A percentile compares a stretch with the other conserved stretches of the same genome.
phyloP scores from a whole-genome alignment of 176 grass and related monocot genomes.

The Oryza officinalis region DNA sequence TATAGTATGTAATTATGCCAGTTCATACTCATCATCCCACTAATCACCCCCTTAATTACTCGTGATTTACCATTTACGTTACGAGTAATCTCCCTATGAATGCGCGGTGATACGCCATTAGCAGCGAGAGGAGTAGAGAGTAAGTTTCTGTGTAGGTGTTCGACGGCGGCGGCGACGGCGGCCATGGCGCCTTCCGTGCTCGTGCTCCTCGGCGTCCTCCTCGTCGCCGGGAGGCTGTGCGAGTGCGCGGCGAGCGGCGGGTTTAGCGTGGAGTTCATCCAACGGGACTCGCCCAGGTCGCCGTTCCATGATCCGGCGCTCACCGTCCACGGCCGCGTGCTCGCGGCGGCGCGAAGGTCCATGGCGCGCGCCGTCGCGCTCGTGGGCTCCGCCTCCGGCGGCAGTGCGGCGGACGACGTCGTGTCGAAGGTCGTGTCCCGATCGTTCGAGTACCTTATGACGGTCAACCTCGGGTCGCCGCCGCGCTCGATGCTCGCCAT shows the following conservation, averaged over 20 bases:
- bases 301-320: constrained; percentile 49
- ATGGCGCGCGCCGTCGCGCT: constrained; percentile 19
- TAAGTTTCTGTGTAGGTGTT: background rate
- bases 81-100: background rate
- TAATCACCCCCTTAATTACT: background rate
- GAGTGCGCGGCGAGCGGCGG: background rate
- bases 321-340: constrained; percentile 30
- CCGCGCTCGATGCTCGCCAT: constrained; percentile 36
- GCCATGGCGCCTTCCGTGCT: background rate
- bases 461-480: constrained; percentile 51
- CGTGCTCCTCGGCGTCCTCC: background rate
- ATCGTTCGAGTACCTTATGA: constrained; percentile 54
- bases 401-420: background rate
- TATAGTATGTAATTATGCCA: background rate
- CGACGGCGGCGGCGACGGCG: constrained; percentile 39
- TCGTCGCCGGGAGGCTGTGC: background rate
- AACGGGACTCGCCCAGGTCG: constrained; percentile 56
- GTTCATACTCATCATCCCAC: background rate
- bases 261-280: constrained; percentile 68
- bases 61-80: background rate
- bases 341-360: constrained; percentile 35
- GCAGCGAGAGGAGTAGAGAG: background rate
- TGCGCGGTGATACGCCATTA: background rate
- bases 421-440: constrained; percentile 35
- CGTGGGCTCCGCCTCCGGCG: background rate